phyloP scores from a whole-genome alignment of 2,329 filamentous ascomycete species.

The Ophiognomonia clavigignenti-juglandacearum region DNA sequence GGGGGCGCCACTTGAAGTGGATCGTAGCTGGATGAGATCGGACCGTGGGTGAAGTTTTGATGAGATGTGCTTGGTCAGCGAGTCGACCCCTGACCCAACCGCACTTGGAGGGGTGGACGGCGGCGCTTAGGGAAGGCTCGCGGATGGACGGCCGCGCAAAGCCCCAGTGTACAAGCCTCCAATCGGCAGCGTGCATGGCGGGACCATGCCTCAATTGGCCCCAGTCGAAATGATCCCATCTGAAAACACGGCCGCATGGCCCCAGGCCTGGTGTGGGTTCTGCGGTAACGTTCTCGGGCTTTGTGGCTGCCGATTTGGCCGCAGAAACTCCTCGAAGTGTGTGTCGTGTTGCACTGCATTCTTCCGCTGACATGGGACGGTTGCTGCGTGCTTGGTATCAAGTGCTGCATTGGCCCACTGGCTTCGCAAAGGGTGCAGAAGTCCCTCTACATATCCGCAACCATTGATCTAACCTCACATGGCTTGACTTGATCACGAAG shows the following conservation, averaged over 20 bases:
- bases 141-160: constrained; percentile 39
- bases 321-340: constrained; percentile 25
- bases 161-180: constrained; percentile 35
- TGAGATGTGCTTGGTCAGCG: constrained; percentile 17
- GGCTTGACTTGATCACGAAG: constrained; percentile 2
- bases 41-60: not conserved
- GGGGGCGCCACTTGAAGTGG: constrained; percentile 1
- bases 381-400: constrained; percentile 20
- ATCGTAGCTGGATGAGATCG: constrained; percentile 9
- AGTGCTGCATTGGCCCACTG: constrained; percentile 9
- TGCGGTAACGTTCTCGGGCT: constrained; percentile 16
- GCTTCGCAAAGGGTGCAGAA: constrained; percentile 1
- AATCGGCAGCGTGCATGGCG: constrained; percentile 40
- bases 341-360: constrained; percentile 28
- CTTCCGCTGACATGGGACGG: constrained; percentile 17
- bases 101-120: constrained; percentile 16
- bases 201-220: constrained; percentile 37
- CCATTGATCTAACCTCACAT: not conserved
- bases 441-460: not conserved
- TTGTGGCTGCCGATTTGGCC: constrained; percentile 29
- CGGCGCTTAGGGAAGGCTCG: constrained; percentile 50
- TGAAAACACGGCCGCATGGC: constrained; percentile 10
- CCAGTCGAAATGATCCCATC: constrained; percentile 12
- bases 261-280: constrained; percentile 10
- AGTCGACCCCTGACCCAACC: constrained; percentile 34